These are phyloP conservation scores for Mycosphaerelloides madeirae DNA, from an alignment of 2,329 filamentous ascomycete genomes.

Conservation along the genomic window DNA sequence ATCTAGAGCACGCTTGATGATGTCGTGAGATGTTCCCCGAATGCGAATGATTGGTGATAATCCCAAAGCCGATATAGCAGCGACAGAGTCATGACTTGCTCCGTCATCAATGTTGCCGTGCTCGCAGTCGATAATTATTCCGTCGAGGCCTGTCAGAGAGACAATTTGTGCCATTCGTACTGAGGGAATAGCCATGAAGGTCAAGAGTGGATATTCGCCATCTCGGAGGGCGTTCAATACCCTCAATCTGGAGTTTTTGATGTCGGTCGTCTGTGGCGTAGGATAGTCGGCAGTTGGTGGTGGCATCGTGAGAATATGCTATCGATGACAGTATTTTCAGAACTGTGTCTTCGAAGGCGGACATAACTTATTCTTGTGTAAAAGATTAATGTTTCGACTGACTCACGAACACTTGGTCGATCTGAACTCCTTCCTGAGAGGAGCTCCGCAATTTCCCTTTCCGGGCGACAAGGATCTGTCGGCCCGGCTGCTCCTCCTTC, in stretches of 20 bases:
- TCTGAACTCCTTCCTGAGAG: too few relatives aligned
- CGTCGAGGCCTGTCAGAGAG: conserved; percentile 5
- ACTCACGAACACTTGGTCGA: too few relatives aligned
- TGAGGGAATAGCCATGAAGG: conserved; percentile 2
- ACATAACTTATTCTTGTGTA: too few relatives aligned
- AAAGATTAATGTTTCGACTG: too few relatives aligned
- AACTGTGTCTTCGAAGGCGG: too few relatives aligned
- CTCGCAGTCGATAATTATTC: conserved; percentile 57
- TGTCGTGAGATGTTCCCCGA: conserved; percentile 52
- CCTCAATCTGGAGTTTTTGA: conserved; percentile 1
- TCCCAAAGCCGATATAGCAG: conserved; percentile 38
- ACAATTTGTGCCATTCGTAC: conserved; percentile 2
- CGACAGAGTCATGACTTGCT: conserved; percentile 52
- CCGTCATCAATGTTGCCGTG: conserved; percentile 53
- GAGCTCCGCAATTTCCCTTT: too few relatives aligned
- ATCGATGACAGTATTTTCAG: too few relatives aligned
- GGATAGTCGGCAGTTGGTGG: neutral
- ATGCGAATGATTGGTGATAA: conserved; percentile 43
- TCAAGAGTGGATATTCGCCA: neutral
- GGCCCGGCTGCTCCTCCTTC: too few relatives aligned
- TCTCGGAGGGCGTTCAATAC: conserved; percentile 2
- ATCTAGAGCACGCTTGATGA: conserved; percentile 40
- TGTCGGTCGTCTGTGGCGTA: conserved; percentile 1
- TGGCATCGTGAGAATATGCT: too few relatives aligned
- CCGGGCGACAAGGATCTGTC: too few relatives aligned